phyloP scores from a whole-genome alignment of 371 early-diverging fungal genomes.

The Apophysomyces variabilis region DNA sequence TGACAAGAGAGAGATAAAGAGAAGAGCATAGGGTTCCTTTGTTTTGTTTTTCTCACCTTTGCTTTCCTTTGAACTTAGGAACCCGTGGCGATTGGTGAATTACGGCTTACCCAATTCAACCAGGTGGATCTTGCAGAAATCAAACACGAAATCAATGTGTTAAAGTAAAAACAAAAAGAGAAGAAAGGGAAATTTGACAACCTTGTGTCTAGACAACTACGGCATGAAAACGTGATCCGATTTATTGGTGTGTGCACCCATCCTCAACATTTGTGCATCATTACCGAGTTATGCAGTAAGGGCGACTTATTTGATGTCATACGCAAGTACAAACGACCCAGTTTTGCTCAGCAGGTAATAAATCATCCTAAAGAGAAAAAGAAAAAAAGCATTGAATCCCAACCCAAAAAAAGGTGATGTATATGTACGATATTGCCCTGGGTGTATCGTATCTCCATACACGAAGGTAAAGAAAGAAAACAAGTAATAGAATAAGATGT shows the following conservation, averaged over 20 bases:
- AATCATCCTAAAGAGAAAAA: background rate
- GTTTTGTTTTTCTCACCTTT: too few species aligned
- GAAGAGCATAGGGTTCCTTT: too few species aligned
- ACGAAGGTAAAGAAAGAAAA: slow-evolving; percentile 35
- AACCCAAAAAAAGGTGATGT: slow-evolving; percentile 53
- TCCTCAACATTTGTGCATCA: slow-evolving; percentile 71
- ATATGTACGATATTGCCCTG: slow-evolving; percentile 84
- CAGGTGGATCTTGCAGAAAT: slow-evolving; percentile 74
- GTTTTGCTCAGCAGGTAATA: slow-evolving; percentile 61
- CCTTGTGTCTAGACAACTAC: slow-evolving; percentile 55
- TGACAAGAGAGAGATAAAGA: background rate
- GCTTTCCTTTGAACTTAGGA: slow-evolving; percentile 34
- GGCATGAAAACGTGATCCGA: slow-evolving; percentile 79
- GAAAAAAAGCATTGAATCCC: background rate
- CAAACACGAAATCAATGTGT: slow-evolving; percentile 77
- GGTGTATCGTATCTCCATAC: slow-evolving; percentile 75
- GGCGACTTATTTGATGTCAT: slow-evolving; percentile 82
- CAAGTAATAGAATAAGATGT: background rate
- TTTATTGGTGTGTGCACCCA: slow-evolving; percentile 78
- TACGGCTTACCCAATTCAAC: slow-evolving; percentile 68
- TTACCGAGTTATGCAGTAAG: slow-evolving; percentile 77
- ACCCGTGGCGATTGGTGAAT: slow-evolving; percentile 75
- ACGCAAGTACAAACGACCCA: slow-evolving; percentile 64
- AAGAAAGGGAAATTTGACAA: too few species aligned
- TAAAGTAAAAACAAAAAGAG: slow-evolving; percentile 56